Percentiles rank a stretch among this genome's conserved stretches.
Conservation (phyloP, 257 asterid genomes). For the Lantana camara region DNA sequence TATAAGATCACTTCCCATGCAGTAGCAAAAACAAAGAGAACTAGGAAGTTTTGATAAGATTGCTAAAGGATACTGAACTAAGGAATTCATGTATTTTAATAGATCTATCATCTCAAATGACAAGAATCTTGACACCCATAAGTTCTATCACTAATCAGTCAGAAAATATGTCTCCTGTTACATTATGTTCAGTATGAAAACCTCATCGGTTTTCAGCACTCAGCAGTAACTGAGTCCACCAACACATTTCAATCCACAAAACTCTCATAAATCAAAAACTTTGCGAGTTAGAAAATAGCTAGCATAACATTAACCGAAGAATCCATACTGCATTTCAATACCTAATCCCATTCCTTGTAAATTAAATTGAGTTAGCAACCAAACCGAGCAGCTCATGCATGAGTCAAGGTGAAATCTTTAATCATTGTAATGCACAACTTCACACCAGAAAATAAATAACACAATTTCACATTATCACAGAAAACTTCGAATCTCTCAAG, state of each 20-base stretch:
- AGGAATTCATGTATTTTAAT: not conserved
- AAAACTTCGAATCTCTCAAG: slow-evolving; percentile 1
- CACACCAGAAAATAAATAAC: not conserved
- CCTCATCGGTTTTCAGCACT: not conserved
- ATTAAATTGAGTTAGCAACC: slow-evolving; percentile 3
- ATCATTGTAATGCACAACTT: slow-evolving; percentile 1
- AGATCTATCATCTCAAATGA: slow-evolving; percentile 1
- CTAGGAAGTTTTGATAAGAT: not conserved
- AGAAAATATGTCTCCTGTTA: not conserved
- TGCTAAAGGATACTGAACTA: not conserved
- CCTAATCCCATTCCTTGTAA: slow-evolving; percentile 1
- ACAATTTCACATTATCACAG: slow-evolving; percentile 12
- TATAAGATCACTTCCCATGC: not conserved
- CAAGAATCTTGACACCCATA: slow-evolving; percentile 14
- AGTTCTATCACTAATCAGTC: slow-evolving; percentile 1
- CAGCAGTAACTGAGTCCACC: slow-evolving; percentile 7
- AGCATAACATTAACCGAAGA: not conserved
- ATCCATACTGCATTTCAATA: not conserved
- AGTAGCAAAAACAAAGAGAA: not conserved
- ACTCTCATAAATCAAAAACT: not conserved
- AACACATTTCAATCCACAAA: slow-evolving; percentile 2
- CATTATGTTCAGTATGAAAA: not conserved
- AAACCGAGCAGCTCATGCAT: slow-evolving; percentile 10
- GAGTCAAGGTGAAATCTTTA: not conserved
- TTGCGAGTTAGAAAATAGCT: not conserved